A percentile compares a stretch with the other conserved stretches of the same genome.
phyloP scores from a whole-genome alignment of 1,139 yeast genomes.

The Hansenula sp. region DNA sequence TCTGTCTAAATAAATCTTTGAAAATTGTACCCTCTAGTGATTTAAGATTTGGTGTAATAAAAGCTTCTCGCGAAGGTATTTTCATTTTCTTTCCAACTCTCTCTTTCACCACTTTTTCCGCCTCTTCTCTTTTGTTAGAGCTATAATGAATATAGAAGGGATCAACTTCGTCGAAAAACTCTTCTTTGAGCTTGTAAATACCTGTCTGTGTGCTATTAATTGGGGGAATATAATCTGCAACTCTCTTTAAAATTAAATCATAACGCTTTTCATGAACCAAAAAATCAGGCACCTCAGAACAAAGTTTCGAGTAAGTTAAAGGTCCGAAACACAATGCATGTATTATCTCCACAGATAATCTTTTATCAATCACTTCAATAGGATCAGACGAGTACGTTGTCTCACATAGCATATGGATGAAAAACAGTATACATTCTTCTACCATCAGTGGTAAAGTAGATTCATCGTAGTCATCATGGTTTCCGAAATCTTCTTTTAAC shows the following conservation, averaged over 20 bases:
- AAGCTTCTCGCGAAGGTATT: constrained; percentile 38
- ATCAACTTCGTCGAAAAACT: constrained; percentile 52
- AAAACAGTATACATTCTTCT: constrained; percentile 72
- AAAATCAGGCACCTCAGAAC: constrained; percentile 71
- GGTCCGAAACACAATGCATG: constrained; percentile 78
- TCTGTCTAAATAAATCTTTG: constrained; percentile 37
- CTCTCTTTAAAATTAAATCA: constrained; percentile 57
- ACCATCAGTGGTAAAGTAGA: constrained; percentile 54
- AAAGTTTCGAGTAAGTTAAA: constrained; percentile 65
- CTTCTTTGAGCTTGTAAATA: constrained; percentile 59
- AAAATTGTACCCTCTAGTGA: constrained; percentile 33
- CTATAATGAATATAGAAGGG: constrained; percentile 81
- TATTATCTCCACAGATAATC: constrained; percentile 65
- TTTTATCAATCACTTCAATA: constrained; percentile 44
- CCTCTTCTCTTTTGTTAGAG: constrained; percentile 76
- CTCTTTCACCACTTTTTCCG: constrained; percentile 36
- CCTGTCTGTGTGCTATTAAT: constrained; percentile 64
- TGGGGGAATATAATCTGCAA: constrained; percentile 64
- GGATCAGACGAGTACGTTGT: constrained; percentile 53
- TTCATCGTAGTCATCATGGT: constrained; percentile 36
- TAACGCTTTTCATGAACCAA: constrained; percentile 68
- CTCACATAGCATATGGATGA: constrained; percentile 69
- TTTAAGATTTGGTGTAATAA: constrained; percentile 41
- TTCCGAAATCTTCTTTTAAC: constrained; percentile 39
- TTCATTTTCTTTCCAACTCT: constrained; percentile 29